Base-by-base conservation (phyloP, 2,329 filamentous ascomycete species). In the Aureobasidium melanogenum region DNA sequence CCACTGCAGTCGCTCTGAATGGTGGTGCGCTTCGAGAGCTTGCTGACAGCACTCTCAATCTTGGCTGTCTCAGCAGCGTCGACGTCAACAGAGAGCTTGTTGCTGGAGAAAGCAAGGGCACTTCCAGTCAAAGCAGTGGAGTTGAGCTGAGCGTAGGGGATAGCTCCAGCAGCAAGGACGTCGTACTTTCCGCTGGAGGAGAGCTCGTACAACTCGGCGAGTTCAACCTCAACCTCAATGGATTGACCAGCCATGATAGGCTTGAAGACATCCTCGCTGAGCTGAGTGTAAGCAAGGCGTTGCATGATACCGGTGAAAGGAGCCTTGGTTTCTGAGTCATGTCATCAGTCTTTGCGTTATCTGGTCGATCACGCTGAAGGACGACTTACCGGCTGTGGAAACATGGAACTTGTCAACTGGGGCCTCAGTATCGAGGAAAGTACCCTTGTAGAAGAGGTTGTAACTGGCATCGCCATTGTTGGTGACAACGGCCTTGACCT, bases 91-190 rank as follows among this genome's bases (percentile, higher is more conserved):
- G 76, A 77, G 51, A 88, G 72, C 17, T 77, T 76, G 73, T 88
- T 88, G 68, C 82, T 84, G 57, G 77, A 73, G 73, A 81, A 88
- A 12, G 79, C 70, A 2, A 87, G 70, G 47, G 78, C 79, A 12
- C 66, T 63, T 52, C 82, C 84, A 10, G 79, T 71, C 38, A 88
- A 77, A 43, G 79, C 73, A 50, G 77, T 84, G 22, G 76, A 79
- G 67, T 79, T 75, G 46, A 74, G 74, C 24, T 77, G 75, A 32
- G 84, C 82, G 60, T 80, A 81, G 9, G 82, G 80, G 46, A 88
- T 76, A 12, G 78, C 76, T 6, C 86, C 86, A 5, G 74, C 73
- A 5, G 84, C 78, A 59, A 79, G 76, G 52, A 89, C 71, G 59
- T 80, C 79, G 68, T 84, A 84, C 55, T 75, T 74, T 62, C 84